phyloP scores from a whole-genome alignment of 2,329 filamentous ascomycete species.

The Cordyceps cateniannulata region DNA sequence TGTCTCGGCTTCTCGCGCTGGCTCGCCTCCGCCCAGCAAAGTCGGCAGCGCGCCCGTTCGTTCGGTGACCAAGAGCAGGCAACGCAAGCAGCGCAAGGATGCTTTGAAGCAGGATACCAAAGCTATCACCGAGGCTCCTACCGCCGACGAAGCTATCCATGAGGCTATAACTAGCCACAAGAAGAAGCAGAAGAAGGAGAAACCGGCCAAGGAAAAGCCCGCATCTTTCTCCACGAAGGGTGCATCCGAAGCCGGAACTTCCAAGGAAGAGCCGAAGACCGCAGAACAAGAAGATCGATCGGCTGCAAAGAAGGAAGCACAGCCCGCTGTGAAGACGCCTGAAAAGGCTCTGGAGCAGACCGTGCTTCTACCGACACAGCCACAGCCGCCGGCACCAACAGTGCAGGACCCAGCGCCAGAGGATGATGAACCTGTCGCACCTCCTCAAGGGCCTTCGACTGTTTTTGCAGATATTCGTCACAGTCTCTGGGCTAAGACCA shows the following conservation, averaged over 20 bases:
- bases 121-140: conserved; percentile 43
- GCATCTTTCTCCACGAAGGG: neutral
- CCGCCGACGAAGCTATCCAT: conserved; percentile 49
- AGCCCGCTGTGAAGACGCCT: neutral
- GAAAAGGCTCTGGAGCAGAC: neutral
- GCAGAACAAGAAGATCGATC: neutral
- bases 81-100: conserved; percentile 69
- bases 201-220: conserved; percentile 26
- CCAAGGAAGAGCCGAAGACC: neutral
- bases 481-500: conserved; percentile 25
- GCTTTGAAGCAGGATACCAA: conserved; percentile 57
- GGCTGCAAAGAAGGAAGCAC: conserved; percentile 10
- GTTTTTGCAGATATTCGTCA: conserved; percentile 31
- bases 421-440: conserved; percentile 16
- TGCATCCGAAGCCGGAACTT: neutral
- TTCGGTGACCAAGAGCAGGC: conserved; percentile 68
- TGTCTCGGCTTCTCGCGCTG: conserved; percentile 60
- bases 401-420: conserved; percentile 1
- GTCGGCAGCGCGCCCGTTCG: conserved; percentile 64
- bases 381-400: neutral
- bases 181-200: conserved; percentile 80
- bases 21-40: conserved; percentile 59
- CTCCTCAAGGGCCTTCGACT: conserved; percentile 25
- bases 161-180: conserved; percentile 73
- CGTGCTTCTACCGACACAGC: neutral